phyloP scores from a whole-genome alignment of 306 rosid species.

The Cucurbita argyrosperma region DNA sequence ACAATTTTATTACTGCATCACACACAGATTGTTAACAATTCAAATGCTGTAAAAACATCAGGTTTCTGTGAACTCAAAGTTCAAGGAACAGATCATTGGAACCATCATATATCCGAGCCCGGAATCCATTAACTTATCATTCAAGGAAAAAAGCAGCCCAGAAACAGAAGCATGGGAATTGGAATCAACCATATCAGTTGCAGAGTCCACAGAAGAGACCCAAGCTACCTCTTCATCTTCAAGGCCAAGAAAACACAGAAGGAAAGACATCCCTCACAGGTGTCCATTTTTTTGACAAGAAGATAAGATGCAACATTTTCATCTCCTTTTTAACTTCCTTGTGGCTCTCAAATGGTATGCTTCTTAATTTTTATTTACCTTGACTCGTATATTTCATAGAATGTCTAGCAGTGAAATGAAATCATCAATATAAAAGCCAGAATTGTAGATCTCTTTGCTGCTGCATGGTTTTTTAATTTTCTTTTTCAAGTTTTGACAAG shows the following conservation, averaged over 20 bases:
- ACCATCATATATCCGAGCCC: slow-evolving; percentile 12
- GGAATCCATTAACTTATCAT: slow-evolving; percentile 25
- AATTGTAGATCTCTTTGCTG: not conserved
- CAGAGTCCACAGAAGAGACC: slow-evolving; percentile 51
- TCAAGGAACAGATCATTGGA: slow-evolving; percentile 15
- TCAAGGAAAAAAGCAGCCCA: slow-evolving; percentile 24
- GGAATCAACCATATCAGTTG: slow-evolving; percentile 53
- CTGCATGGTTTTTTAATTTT: not conserved
- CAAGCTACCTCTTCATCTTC: slow-evolving; percentile 26
- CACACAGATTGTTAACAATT: not conserved
- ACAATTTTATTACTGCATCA: not conserved
- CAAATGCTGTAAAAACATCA: not conserved
- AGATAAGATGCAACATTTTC: not conserved
- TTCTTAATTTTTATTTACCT: slow-evolving; percentile 1
- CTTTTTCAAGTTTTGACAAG: not conserved
- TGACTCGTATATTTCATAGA: not conserved
- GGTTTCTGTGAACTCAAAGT: slow-evolving; percentile 24
- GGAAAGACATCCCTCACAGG: slow-evolving; percentile 56
- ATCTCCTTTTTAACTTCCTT: slow-evolving; percentile 4
- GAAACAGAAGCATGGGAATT: slow-evolving; percentile 39
- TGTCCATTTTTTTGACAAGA: slow-evolving; percentile 32
- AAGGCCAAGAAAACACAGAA: slow-evolving; percentile 60
- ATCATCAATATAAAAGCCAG: not conserved
- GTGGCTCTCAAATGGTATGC: slow-evolving; percentile 3
- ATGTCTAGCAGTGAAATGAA: not conserved